Base-by-base conservation (phyloP, 441 rosid genomes). In the Adansonia rubrostipa region DNA sequence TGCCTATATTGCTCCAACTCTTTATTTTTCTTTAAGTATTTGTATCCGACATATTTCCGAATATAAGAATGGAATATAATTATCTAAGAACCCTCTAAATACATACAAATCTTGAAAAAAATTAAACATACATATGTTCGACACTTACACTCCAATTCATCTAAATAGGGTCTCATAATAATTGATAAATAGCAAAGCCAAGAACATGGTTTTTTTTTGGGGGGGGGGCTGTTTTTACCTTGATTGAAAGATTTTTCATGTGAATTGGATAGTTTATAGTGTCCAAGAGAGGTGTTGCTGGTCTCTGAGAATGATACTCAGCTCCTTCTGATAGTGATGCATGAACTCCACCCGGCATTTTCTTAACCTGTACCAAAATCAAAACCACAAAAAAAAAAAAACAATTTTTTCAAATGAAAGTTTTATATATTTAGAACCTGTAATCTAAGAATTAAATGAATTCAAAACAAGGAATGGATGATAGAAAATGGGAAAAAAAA, bases 221-320 rank as follows among this genome's bases (percentile, higher is more conserved):
- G 56, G n/a, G n/a, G n/a, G n/a, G 44, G 78, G 58, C 36, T 3
- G 4, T 22, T 74, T 6, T 17, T 71, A 93, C 98, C 95, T 87
- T 95, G 84, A 83, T 9, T 45, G 99, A 92, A 19, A 95, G 92
- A 88, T 95, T 93, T 80, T 95, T 95, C 99, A 95, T 90, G 79
- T 93, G 99, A 84, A 95, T 89, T 81, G 99, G 99, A 78, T 87
- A 92, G 83, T 93, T 95, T 44, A 93, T 83, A 76, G 99, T 91
- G 88, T 95, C 98, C 85, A 95, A 79, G 42, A 95, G 93, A 81
- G 98, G 99, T 3, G 98, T 95, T 71, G 95, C 91, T 74, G 95
- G 98, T 74, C 89, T 92, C 72, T 86, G 87, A 17, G 99, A 81
- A 69, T 91, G 83, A 80, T 90, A 95, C 42, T 92, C 97, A 71